A percentile compares a stretch with the other conserved stretches of the same genome.
phyloP scores from a whole-genome alignment of 2,329 filamentous ascomycete genomes.

The Bipolaris zeicola region DNA sequence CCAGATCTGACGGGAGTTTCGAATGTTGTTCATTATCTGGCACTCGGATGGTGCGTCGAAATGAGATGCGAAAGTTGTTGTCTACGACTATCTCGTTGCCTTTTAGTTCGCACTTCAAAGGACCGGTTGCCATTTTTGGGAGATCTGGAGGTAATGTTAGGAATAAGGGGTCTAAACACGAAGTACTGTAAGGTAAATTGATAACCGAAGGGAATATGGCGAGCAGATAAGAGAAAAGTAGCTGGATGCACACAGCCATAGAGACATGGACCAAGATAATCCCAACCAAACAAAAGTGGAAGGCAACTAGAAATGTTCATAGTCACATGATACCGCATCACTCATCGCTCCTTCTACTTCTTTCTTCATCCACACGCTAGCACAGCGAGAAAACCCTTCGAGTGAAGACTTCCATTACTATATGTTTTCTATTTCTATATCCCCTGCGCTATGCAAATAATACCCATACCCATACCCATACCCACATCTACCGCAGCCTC shows the following conservation, averaged over 20 bases:
- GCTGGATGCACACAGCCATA: too few species aligned
- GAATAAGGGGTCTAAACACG: not conserved
- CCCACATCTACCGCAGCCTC: conserved; percentile 13
- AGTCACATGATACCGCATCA: too few species aligned
- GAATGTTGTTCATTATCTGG: conserved; percentile 39
- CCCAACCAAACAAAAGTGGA: too few species aligned
- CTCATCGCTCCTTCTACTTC: too few species aligned
- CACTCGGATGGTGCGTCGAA: conserved; percentile 24
- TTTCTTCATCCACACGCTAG: too few species aligned
- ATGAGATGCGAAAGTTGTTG: conserved; percentile 20
- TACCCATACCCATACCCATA: not conserved
- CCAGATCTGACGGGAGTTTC: conserved; percentile 19
- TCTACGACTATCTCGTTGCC: conserved; percentile 10
- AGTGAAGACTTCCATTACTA: not conserved
- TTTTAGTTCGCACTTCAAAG: not conserved
- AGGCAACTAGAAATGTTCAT: too few species aligned
- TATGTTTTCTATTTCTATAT: not conserved
- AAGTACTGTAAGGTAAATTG: not conserved
- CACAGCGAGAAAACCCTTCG: not conserved
- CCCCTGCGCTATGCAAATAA: conserved; percentile 1
- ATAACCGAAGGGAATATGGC: not conserved
- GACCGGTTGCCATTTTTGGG: not conserved
- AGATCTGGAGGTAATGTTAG: not conserved
- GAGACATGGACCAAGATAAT: too few species aligned
- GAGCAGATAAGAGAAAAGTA: too few species aligned